A percentile compares a stretch with the other conserved stretches of the same genome.
phyloP scores from a whole-genome alignment of 192 early-diverging fungal genomes.

The Coemansia aciculifera region DNA sequence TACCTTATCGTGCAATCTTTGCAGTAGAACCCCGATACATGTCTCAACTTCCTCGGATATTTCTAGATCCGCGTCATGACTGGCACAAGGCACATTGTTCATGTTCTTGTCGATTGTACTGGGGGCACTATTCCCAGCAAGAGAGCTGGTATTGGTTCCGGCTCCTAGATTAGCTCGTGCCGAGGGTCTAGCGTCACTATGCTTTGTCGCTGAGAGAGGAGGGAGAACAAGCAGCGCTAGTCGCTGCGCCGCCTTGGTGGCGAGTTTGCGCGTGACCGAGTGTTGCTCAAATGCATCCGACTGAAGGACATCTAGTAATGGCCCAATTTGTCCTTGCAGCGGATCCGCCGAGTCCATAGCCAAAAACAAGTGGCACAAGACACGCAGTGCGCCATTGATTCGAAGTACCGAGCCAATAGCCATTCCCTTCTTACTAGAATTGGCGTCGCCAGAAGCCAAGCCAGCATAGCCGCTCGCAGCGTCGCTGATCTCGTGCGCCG shows the following conservation, averaged over 20 bases:
- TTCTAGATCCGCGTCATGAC: slow-evolving; percentile 63
- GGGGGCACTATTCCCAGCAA: background rate
- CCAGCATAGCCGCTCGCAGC: slow-evolving; percentile 1
- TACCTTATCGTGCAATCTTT: slow-evolving; percentile 78
- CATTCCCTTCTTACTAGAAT: slow-evolving; percentile 13
- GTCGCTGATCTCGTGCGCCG: slow-evolving; percentile 34
- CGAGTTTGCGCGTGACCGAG: slow-evolving; percentile 73
- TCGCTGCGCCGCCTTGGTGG: slow-evolving; percentile 82
- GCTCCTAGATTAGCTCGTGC: slow-evolving; percentile 22
- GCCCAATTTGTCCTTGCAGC: slow-evolving; percentile 17
- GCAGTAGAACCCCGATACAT: slow-evolving; percentile 81
- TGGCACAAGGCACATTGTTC: background rate
- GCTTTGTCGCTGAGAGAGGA: slow-evolving; percentile 62
- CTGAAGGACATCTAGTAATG: slow-evolving; percentile 39
- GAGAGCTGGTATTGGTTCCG: background rate
- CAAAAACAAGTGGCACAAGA: slow-evolving; percentile 44
- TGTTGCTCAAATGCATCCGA: slow-evolving; percentile 63
- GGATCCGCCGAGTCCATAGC: slow-evolving; percentile 32
- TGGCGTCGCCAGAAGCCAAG: background rate
- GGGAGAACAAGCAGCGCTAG: slow-evolving; percentile 78
- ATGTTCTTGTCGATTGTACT: background rate
- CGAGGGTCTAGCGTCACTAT: slow-evolving; percentile 57
- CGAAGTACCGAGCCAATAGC: slow-evolving; percentile 26
- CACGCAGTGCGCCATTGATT: slow-evolving; percentile 48
- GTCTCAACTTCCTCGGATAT: slow-evolving; percentile 81